Percentiles rank a stretch among this genome's conserved stretches.
phyloP scores from a whole-genome alignment of 225 moss, liverwort and hornwort genomes.

The Rhytidiadelphus loreus region DNA sequence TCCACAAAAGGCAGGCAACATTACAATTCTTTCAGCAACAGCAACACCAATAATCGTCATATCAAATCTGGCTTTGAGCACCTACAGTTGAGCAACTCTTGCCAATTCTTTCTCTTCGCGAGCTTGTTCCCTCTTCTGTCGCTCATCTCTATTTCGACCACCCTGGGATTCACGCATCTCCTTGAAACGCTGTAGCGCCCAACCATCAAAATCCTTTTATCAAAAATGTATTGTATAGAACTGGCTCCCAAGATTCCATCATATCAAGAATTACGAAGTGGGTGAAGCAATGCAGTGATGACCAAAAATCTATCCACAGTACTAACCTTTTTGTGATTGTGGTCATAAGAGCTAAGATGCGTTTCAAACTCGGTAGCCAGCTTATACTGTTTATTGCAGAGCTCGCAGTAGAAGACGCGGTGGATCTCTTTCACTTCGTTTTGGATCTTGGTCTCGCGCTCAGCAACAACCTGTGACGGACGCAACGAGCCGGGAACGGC shows the following conservation, averaged over 20 bases:
- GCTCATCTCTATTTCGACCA: slow-evolving; percentile 76
- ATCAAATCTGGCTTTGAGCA: background rate
- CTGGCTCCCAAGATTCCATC: background rate
- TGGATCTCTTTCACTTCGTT: slow-evolving; percentile 96
- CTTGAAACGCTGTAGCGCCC: slow-evolving; percentile 69
- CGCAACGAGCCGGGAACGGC: slow-evolving; percentile 89
- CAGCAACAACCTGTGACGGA: slow-evolving; percentile 99
- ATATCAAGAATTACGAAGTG: background rate
- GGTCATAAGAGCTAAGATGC: slow-evolving; percentile 98
- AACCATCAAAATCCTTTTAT: background rate
- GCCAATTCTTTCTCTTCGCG: slow-evolving; percentile 92
- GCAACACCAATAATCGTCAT: background rate
- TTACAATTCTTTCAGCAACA: background rate
- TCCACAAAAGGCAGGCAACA: background rate
- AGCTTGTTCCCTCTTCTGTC: slow-evolving; percentile 88
- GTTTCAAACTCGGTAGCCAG: slow-evolving; percentile 90
- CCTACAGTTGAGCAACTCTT: slow-evolving; percentile 76
- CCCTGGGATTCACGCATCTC: slow-evolving; percentile 92
- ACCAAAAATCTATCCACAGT: background rate
- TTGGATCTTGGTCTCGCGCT: slow-evolving; percentile 96
- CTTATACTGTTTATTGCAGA: slow-evolving; percentile 99
- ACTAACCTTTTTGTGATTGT: slow-evolving; percentile 98
- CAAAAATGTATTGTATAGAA: background rate
- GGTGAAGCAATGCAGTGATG: background rate
- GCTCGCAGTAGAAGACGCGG: slow-evolving; percentile 96